A percentile compares a stretch with the other conserved stretches of the same genome.
Conservation (phyloP, 345 rosid genomes). For the Adansonia digitata region DNA sequence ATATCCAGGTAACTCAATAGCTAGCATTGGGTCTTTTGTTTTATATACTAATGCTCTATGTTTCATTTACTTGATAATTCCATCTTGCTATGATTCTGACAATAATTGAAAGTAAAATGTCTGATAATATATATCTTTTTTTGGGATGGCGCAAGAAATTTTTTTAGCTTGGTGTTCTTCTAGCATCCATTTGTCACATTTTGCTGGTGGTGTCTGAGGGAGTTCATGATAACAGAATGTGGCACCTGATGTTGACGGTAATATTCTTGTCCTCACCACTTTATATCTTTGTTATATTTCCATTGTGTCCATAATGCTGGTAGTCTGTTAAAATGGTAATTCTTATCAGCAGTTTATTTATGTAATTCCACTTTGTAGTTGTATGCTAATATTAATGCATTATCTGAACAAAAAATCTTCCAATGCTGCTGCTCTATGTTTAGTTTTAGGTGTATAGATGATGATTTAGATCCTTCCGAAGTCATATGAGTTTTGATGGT, state of each 20-base stretch:
- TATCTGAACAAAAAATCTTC: neutral
- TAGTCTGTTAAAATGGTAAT: neutral
- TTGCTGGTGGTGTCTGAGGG: constrained; percentile 82
- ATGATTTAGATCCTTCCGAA: neutral
- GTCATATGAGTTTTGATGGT: neutral
- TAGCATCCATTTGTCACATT: constrained; percentile 76
- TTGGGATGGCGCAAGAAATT: constrained; percentile 48
- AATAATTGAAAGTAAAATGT: constrained; percentile 14
- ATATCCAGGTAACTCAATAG: constrained; percentile 55
- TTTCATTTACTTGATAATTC: neutral
- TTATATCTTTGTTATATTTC: neutral
- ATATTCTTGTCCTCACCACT: constrained; percentile 9
- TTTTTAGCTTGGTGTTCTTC: constrained; percentile 72
- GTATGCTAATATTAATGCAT: neutral
- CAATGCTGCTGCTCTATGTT: neutral
- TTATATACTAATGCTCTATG: neutral
- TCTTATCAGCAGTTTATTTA: neutral
- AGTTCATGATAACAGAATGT: constrained; percentile 55
- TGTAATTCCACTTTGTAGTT: neutral
- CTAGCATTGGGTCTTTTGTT: neutral
- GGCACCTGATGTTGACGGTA: constrained; percentile 71
- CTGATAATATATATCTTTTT: constrained; percentile 20
- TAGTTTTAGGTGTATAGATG: neutral
- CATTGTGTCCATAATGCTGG: neutral
- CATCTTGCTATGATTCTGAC: neutral